These are phyloP conservation scores for Trametes maxima DNA, from an alignment of 768 basidiomycete species.

Conservation along the genomic window DNA sequence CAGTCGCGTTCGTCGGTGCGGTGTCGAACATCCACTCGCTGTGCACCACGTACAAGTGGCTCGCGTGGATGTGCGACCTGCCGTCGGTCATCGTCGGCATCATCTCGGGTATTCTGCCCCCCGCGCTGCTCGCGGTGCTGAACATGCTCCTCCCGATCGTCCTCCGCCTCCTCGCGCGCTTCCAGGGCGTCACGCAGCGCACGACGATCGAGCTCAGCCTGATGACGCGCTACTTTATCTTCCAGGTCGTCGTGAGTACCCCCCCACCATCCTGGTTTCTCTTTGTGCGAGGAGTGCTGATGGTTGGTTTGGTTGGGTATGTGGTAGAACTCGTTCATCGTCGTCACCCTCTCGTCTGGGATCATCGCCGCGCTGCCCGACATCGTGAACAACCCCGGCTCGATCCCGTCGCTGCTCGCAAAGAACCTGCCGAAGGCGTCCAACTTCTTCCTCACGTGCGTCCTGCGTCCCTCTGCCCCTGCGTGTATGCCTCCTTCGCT, in stretches of 20 bases:
- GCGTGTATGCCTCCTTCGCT: not conserved
- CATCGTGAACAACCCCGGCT: slow-evolving; percentile 67
- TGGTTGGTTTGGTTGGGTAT: no score
- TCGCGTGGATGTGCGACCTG: slow-evolving; percentile 81
- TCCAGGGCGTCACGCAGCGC: slow-evolving; percentile 89
- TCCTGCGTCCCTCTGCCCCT: slow-evolving; percentile 6
- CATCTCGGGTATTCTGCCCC: slow-evolving; percentile 86
- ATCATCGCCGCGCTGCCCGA: slow-evolving; percentile 69
- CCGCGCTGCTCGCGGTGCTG: slow-evolving; percentile 84
- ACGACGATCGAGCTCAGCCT: slow-evolving; percentile 85
- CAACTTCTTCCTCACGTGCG: slow-evolving; percentile 88
- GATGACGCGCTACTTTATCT: slow-evolving; percentile 91
- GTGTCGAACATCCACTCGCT: slow-evolving; percentile 81
- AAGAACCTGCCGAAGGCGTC: slow-evolving; percentile 78
- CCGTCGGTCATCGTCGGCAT: slow-evolving; percentile 73
- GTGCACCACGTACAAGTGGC: slow-evolving; percentile 64
- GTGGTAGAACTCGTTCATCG: slow-evolving; percentile 90
- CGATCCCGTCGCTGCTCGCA: slow-evolving; percentile 73
- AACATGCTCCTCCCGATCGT: slow-evolving; percentile 90
- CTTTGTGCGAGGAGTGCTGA: not conserved
- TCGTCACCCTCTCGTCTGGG: slow-evolving; percentile 85
- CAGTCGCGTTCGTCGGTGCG: slow-evolving; percentile 67
- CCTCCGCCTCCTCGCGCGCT: slow-evolving; percentile 73
- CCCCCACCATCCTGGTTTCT: no score
- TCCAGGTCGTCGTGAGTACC: slow-evolving; percentile 80